Evolutionary conservation across 2,329 filamentous ascomycete genomes (phyloP), one percentile per base, ranked within the genome.

Genomic region (Diplodia corticola): DNA sequence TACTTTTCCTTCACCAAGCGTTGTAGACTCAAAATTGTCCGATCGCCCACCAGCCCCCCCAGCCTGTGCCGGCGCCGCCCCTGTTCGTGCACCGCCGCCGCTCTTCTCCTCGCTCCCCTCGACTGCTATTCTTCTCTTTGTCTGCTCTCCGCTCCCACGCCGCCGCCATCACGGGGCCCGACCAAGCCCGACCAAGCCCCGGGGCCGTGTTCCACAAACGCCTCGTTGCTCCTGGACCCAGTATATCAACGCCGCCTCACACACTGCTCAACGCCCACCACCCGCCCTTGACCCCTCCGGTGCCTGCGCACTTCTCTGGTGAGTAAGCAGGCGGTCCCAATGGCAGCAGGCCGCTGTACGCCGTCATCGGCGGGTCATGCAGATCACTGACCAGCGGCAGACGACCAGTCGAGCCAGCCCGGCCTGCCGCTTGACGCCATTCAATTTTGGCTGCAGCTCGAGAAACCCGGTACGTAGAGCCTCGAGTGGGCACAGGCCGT

Each of bases 131-230:
- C 26, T 20, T 17, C 51, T 51, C 53, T 59, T 59, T 59, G 20
- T 59, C 63, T 40, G 35, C 40, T 15, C 44, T 40, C 28, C 13
- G 35, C n/a, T 51, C 48, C 55, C 72, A 70, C 71, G 69, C 67
- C 60, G 67, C 71, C 72, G 67, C 61, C 40, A 40, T 75, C 73
- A 77, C 75, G 74, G 74, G 74, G 70, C 63, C 69, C 57, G 63
- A 48, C 67, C 66, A 65, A 69, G 70, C 63, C 69, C 57, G 63
- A 48, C 67, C 66, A 65, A 69, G 72, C 68, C 75, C 72, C 72
- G 37, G 70, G 28, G 68, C 71, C 67, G 68, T 50, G 68, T 72
- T 75, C 75, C 77, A 72, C 72, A 69, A 51, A 76, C 76, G 46
- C 37, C 53, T 59, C 46, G n/a, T 17, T 40, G 9, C 63, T 57